Evolutionary conservation across 768 basidiomycete genomes (phyloP), one percentile per base, ranked within the genome.

Genomic region (Macrolepiota albuminosa): DNA sequence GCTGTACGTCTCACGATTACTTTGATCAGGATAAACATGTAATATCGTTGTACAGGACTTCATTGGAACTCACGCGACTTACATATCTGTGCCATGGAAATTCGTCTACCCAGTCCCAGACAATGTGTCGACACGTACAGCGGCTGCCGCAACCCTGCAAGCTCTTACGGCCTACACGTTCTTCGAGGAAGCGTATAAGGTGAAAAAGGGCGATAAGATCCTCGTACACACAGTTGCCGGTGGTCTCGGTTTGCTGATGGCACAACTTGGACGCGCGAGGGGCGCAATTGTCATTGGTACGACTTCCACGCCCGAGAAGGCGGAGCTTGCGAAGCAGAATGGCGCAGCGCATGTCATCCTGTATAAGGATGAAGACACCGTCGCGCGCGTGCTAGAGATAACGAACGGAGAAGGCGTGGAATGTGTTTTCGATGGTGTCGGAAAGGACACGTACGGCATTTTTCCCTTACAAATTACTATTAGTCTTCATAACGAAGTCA

Each of bases 251-350:
- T 76, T 88, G 31, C 69, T 88, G 34, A 79, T 87, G 57, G 77
- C 83, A 9, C 88, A 96, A 74, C 69, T 91, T 36, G 84, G 85
- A 42, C 87, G 84, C 69, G 75, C 78, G 47, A 77, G 84, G 21
- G 96, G 96, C 6, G 95, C 91, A 1, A 88, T 84, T 9, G 91
- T 98, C 29, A 96, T 99, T 66, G 96, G 93, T 1, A 98, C 95
- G 14, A 92, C 92, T 2, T 96, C 94, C 2, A 91, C 89, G 0
- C 70, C 76, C 24, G 90, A 86, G 67, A 99, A 99, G 72, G 91
- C 91, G 2, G 83, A 81, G 53, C 70, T 95, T 39, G 96, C 93
- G 4, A 88, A 82, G 64, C 73, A 78, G 51, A 78, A 89, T 59
- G 96, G 96, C 11, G 92, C 93, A 0, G 85, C 91, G 69, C 86